phyloP scores from a whole-genome alignment of 257 asterid species.

The Solanum sitiens region DNA sequence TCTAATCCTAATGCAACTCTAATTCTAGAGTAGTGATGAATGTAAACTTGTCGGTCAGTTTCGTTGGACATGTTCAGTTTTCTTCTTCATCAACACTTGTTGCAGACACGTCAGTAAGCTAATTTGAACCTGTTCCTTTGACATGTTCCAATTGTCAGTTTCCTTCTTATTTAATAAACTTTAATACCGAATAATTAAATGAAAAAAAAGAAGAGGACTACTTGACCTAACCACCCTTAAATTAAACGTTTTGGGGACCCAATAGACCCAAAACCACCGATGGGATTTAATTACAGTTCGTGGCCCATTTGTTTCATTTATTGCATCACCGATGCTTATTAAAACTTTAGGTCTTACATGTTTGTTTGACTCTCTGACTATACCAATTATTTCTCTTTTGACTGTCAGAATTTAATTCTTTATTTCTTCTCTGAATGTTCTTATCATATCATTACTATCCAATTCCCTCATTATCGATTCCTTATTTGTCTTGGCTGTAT shows the following conservation, averaged over 20 bases:
- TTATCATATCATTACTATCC: not conserved
- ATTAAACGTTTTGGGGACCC: not conserved
- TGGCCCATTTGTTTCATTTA: not conserved
- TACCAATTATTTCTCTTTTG: not conserved
- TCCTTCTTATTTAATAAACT: no score
- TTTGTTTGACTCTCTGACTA: constrained; percentile 1
- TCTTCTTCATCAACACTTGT: no score
- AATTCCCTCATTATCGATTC: not conserved
- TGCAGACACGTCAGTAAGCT: no score
- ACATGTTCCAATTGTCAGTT: no score
- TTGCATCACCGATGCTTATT: not conserved
- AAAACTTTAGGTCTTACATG: not conserved
- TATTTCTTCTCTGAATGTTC: not conserved
- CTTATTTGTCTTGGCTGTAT: not conserved
- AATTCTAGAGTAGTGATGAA: no score
- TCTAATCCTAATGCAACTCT: no score
- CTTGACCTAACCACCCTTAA: not conserved
- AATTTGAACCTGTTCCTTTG: no score
- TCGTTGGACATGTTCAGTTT: no score
- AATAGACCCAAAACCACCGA: constrained; percentile 5
- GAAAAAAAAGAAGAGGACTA: not conserved
- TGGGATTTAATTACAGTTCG: not conserved
- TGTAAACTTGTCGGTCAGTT: no score
- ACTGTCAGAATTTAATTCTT: constrained; percentile 4
- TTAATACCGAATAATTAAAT: not conserved